Conservation (phyloP, 305 asterid species). For the Plantago lanceolata region DNA sequence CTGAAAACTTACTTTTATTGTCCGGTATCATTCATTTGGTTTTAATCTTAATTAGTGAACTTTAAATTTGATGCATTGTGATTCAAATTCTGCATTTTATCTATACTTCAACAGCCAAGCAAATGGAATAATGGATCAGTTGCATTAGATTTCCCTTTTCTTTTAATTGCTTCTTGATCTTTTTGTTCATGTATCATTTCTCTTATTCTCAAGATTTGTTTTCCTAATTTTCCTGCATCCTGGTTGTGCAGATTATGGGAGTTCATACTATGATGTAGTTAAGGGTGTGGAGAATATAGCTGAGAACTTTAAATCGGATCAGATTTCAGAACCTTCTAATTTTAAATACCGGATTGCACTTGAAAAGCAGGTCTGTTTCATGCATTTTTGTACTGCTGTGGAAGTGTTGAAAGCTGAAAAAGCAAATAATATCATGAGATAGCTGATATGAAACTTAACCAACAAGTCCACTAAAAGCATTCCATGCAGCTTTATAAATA, state of each 20-base stretch:
- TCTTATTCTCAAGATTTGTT: not conserved
- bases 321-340: slow-evolving; percentile 69
- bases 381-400: slow-evolving; percentile 15
- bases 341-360: slow-evolving; percentile 80
- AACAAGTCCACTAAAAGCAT: not conserved
- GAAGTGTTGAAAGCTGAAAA: not conserved
- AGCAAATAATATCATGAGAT: slow-evolving; percentile 1
- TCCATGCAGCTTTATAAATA: not conserved
- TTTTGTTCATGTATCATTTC: slow-evolving; percentile 16
- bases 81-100: not conserved
- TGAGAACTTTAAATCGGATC: slow-evolving; percentile 72
- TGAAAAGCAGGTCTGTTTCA: slow-evolving; percentile 71
- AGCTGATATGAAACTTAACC: not conserved
- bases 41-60: not conserved
- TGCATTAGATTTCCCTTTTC: slow-evolving; percentile 13
- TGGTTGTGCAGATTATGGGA: slow-evolving; percentile 69
- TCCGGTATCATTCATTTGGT: not conserved
- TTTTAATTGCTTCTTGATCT: slow-evolving; percentile 17
- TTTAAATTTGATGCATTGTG: not conserved
- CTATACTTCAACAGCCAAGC: not conserved
- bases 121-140: slow-evolving; percentile 3
- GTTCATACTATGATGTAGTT: slow-evolving; percentile 67
- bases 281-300: slow-evolving; percentile 67
- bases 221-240: slow-evolving; percentile 23
- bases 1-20: not conserved